Evolutionary conservation across 1,284 basidiomycete genomes (phyloP), one percentile per base, ranked within the genome.

Genomic region (Microstroma glucosiphilum): DNA sequence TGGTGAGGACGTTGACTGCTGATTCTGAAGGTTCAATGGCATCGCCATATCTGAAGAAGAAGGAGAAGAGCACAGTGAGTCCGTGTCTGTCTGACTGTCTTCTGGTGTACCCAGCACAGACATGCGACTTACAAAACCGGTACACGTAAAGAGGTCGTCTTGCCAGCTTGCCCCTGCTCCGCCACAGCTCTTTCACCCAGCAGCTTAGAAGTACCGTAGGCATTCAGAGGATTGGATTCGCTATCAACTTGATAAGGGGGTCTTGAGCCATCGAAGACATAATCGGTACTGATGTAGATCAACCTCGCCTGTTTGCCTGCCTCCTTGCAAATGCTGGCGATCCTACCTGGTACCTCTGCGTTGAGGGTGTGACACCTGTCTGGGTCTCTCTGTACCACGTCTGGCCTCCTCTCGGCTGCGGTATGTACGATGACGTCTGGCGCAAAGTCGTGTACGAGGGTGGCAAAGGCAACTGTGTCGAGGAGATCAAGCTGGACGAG

Each of bases 371-470:
- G 75, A 1, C 81, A 80, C 37, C 80, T 80, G 7, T 77, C 80
- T 6, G 83, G 82, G 66, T 83, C 79, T 9, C 67, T 70, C 37
- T 70, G 69, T 40, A 79, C 72, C 8, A 73, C 71, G 42, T 79
- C 78, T 1, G 79, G 75, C 21, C 82, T 69, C 23, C 83, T 69
- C 69, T 84, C 83, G 1, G 83, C 83, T 1, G 83, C 83, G 62
- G 81, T 81, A 68, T 83, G 82, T 30, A 83, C 76, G 41, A 84
- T 79, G 49, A 78, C 80, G 59, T 82, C 79, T 0, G 82, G 80
- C 53, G 76, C 61, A 60, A 79, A 69, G 6, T 67, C 57, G 6
- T 61, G 58, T 60, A 83, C 78, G 68, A 81, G 82, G 1, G 71
- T 68, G 4, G 79, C 70, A 17, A 83, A 78, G 6, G 80, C 80